Evolutionary conservation across 768 basidiomycete species (phyloP).

Genomic region (Boletus huronensis): DNA sequence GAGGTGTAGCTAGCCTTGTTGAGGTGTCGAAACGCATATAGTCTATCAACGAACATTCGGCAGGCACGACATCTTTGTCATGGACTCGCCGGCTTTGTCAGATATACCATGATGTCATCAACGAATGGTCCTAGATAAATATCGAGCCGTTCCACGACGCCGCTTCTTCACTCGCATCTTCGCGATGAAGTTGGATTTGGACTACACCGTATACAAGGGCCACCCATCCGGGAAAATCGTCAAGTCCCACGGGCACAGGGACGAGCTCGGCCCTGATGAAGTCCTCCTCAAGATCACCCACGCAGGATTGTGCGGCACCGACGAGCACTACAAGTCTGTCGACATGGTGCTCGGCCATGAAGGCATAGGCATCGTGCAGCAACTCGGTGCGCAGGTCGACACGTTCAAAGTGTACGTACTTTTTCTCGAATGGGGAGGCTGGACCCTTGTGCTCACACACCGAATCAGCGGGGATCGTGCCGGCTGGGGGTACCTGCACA

Average conservation of each 20-base stretch:
- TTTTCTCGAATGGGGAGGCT: not conserved
- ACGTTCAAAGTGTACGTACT: constrained; percentile 33
- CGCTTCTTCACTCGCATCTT: not conserved
- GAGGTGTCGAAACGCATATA: too few species aligned
- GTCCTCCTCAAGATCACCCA: constrained; percentile 34
- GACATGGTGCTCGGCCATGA: constrained; percentile 42
- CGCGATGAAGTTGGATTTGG: constrained; percentile 18
- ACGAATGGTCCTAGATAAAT: not conserved
- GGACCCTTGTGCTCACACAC: not conserved
- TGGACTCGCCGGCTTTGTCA: not conserved
- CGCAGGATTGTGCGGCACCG: constrained; percentile 38
- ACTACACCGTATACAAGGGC: constrained; percentile 34
- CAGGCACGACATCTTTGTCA: too few species aligned
- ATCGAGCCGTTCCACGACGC: not conserved
- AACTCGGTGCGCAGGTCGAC: constrained; percentile 30
- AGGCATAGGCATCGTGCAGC: constrained; percentile 35
- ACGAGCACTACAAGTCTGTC: constrained; percentile 30
- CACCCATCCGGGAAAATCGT: constrained; percentile 17
- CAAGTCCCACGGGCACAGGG: constrained; percentile 12
- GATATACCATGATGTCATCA: constrained; percentile 7
- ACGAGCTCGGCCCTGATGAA: constrained; percentile 23
- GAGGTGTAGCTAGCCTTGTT: too few species aligned
- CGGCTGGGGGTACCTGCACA: constrained; percentile 36
- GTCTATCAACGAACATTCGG: too few species aligned
- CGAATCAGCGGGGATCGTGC: constrained; percentile 33